Base-by-base conservation (phyloP, 495 filamentous ascomycete genomes). In the Arthonia radiata region DNA sequence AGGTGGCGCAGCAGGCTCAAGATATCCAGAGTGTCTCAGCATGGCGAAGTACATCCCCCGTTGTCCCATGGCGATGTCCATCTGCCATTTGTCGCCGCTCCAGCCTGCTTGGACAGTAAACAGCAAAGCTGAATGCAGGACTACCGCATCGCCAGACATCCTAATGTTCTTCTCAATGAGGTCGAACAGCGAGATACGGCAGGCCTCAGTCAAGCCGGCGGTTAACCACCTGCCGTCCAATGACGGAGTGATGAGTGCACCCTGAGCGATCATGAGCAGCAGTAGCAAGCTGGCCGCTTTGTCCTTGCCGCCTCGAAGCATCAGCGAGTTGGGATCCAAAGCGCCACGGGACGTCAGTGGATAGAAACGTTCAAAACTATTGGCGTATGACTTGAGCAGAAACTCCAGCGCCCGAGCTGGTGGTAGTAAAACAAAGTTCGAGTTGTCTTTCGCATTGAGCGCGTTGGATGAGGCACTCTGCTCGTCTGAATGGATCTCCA, bases 61-160 rank as follows among this genome's bases (percentile, higher is more conserved):
- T 38, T 71, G 66, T n/a, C 66, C 66, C 60, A 67, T 67, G 15
- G 63, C 59, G 25, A 69, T 69, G 33, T 70, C 64, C 64, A 72
- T 72, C 24, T 66, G 64, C 64, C 64, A 69, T 38, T 68, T 69
- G 39, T 72, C 67, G 25, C 67, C 65, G 37, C 64, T 64, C 67
- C 67, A 72, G 0, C 58, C 59, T 4, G 59, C 64, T 6, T 66
- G 49, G 2, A 67, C 48, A 1, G 54, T 61, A 39, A 70, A 69
- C 7, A 72, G 50, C 4, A 72, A 43, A 0, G 64, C 66, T 21
- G 62, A 62, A 16, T 61, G 54, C 27, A 68, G 50, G 0, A 64
- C 51, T 8, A 52, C 55, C 1, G 59, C 59, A 39, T 70, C 61
- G 4, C 60, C 55, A 16, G 55, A 53, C 38, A 70, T 54, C 37